A percentile compares a stretch with the other conserved stretches of the same genome.
Conservation (phyloP, 2,329 filamentous ascomycete genomes). For the Fusarium tuaranense region DNA sequence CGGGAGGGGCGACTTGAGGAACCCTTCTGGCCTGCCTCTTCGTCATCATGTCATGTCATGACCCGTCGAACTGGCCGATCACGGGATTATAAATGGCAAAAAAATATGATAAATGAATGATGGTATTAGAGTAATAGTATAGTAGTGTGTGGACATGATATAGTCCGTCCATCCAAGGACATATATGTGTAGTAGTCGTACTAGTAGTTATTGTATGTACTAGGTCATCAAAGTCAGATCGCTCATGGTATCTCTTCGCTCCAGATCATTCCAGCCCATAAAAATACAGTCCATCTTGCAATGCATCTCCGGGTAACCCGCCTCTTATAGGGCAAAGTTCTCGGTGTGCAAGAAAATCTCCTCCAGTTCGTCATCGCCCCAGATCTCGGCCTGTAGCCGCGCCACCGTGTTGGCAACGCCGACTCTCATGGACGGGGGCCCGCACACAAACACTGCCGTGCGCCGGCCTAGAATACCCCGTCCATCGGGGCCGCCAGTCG, state of each 20-base stretch:
- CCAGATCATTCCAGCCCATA: constrained; percentile 25
- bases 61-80: background rate
- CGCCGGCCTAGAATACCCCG: constrained; percentile 79
- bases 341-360: constrained; percentile 96
- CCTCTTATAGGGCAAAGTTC: constrained; percentile 83
- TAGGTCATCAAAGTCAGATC: constrained; percentile 36
- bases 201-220: constrained; percentile 1
- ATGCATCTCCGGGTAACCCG: background rate
- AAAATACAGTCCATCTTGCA: constrained; percentile 33
- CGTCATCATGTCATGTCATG: constrained; percentile 18
- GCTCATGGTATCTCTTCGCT: constrained; percentile 46
- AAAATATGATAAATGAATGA: background rate
- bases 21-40: constrained; percentile 30
- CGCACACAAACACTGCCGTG: constrained; percentile 93
- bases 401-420: constrained; percentile 91
- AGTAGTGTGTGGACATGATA: constrained; percentile 32
- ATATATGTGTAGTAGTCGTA: background rate
- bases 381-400: constrained; percentile 83
- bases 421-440: constrained; percentile 86
- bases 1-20: constrained; percentile 28
- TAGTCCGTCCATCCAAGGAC: constrained; percentile 29
- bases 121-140: background rate
- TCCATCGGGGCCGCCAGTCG: constrained; percentile 75
- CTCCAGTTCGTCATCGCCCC: constrained; percentile 81
- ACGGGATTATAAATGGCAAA: background rate